Evolutionary conservation across 176 grass and related monocot genomes (phyloP), one percentile per base, ranked within the genome.

Genomic region (Thinopyrum elongatum): DNA sequence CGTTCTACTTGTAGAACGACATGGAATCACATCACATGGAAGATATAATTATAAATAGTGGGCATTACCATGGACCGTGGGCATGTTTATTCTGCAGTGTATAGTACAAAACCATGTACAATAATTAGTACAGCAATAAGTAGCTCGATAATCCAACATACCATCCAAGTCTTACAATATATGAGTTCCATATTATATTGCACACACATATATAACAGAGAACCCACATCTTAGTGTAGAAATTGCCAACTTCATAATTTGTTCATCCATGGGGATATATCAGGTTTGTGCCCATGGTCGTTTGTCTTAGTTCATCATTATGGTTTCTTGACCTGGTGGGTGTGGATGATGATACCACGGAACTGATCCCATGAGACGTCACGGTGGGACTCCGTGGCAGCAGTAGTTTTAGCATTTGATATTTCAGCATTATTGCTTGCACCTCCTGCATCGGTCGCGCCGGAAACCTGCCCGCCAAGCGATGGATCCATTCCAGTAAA

Each of bases 351-450:
- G 21, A 77, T 55, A 31, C 3, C 78, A 7, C 65, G 38, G 34
- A 86, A 90, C 80, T 83, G 65, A 27, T 83, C 88, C 1, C 65
- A 42, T 26, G 88, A 72, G 2, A 90, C 28, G 7, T 74, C 84
- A 46, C 82, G 84, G 74, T 90, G 88, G 8, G 88, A 86, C 46
- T 90, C 84, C 65, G 79, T 63, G 25, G 88, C 65, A 10, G 79
- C 72, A 1, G 79, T 10, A 36, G 64, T 49, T 19, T 64, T 41
- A 38, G 72, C 57, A 2, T 82, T 70, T 82, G 83, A 47, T 25
- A 30, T 70, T 19, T 82, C 79, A 29, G 3, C 26, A 7, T 82
- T 86, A 13, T 25, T 82, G 15, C 44, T 78, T 19, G 25, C 51
- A 39, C 3, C 21, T 12, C 41, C 68, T 36, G 5, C 66, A 65